Conservation (phyloP, 2,329 filamentous ascomycete species). For the Diplodia intermedia region DNA sequence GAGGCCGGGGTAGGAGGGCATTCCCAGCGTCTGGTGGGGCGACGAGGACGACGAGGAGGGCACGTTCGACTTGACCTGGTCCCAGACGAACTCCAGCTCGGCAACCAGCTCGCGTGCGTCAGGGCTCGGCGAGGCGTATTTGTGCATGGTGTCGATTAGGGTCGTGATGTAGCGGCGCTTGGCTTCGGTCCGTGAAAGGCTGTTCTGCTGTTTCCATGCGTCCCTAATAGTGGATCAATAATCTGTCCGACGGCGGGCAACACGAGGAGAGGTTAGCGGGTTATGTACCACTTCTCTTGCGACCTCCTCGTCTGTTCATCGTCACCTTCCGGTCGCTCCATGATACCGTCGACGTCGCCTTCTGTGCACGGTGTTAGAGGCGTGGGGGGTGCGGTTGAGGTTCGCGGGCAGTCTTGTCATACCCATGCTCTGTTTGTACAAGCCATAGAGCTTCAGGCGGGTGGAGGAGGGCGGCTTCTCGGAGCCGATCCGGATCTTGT, state of each 20-base stretch:
- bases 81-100: constrained; percentile 99
- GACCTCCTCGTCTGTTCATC: constrained; percentile 61
- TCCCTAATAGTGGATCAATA: constrained; percentile 63
- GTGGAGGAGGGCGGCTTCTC: constrained; percentile 84
- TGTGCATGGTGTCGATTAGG: constrained; percentile 95
- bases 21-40: constrained; percentile 42
- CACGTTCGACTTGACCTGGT: constrained; percentile 89
- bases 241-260: neutral
- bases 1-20: constrained; percentile 41
- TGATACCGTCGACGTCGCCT: constrained; percentile 92
- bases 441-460: constrained; percentile 89
- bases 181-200: constrained; percentile 78
- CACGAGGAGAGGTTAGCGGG: constrained; percentile 35
- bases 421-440: constrained; percentile 98
- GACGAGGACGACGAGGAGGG: constrained; percentile 64
- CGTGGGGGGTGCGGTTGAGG: neutral
- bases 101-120: constrained; percentile 87
- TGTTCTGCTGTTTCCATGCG: constrained; percentile 89
- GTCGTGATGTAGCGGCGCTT: constrained; percentile 61
- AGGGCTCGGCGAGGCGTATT: constrained; percentile 83
- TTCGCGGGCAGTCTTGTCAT: constrained; percentile 37
- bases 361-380: constrained; percentile 57
- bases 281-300: constrained; percentile 69
- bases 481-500: constrained; percentile 94
- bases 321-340: constrained; percentile 74